phyloP scores from a whole-genome alignment of 345 rosid genomes.

The Acer negundo region DNA sequence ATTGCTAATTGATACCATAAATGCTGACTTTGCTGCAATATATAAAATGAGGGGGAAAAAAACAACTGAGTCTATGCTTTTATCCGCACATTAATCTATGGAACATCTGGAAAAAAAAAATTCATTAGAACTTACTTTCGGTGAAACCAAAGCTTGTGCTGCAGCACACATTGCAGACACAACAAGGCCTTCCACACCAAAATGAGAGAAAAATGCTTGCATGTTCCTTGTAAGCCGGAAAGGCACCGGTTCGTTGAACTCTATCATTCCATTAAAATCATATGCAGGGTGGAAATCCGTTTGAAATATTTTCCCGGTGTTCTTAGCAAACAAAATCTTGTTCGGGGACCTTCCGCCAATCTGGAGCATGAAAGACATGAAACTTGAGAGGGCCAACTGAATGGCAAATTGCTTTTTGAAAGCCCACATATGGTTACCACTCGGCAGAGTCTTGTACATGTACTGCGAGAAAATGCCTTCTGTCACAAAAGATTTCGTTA shows the following conservation, averaged over 20 bases:
- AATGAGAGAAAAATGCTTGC: slow-evolving; percentile 95
- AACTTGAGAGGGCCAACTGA: slow-evolving; percentile 95
- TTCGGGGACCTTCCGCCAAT: slow-evolving; percentile 98
- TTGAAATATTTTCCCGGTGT: slow-evolving; percentile 96
- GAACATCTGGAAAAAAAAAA: background rate
- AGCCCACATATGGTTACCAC: slow-evolving; percentile 96
- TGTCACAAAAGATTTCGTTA: slow-evolving; percentile 68
- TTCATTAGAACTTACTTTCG: slow-evolving; percentile 56
- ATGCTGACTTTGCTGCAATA: slow-evolving; percentile 82
- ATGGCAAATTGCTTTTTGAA: slow-evolving; percentile 96
- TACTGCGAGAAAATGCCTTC: slow-evolving; percentile 92
- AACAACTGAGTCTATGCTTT: slow-evolving; percentile 4
- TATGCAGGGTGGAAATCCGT: slow-evolving; percentile 99
- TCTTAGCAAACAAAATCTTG: slow-evolving; percentile 93
- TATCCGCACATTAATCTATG: background rate
- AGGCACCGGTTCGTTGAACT: slow-evolving; percentile 91
- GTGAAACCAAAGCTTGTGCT: slow-evolving; percentile 87
- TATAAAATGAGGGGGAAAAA: background rate
- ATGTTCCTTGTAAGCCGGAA: slow-evolving; percentile 97
- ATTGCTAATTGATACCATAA: slow-evolving; percentile 93
- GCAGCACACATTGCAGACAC: slow-evolving; percentile 96
- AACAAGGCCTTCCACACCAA: slow-evolving; percentile 95
- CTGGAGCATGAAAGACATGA: slow-evolving; percentile 98
- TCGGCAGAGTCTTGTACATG: slow-evolving; percentile 89
- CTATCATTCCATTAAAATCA: slow-evolving; percentile 84